Evolutionary conservation across 129 eudicot genomes (phyloP).

Genomic region (Tagetes erecta): DNA sequence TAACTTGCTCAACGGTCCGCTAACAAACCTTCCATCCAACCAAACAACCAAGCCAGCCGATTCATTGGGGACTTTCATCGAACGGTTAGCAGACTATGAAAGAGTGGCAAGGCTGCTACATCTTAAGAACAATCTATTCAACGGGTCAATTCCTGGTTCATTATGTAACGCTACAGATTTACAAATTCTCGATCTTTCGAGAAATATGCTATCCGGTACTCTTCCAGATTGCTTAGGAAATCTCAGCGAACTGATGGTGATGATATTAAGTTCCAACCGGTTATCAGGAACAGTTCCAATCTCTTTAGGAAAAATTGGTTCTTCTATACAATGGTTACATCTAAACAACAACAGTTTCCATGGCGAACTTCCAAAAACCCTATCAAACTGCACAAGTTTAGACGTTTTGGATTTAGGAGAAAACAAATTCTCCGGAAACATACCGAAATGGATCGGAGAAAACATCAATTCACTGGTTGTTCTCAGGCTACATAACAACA

Average conservation of each 20-base stretch:
- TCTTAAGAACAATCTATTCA: slow-evolving; percentile 39
- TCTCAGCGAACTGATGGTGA: neutral
- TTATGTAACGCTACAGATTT: slow-evolving; percentile 21
- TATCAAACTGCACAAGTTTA: slow-evolving; percentile 27
- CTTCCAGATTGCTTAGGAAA: slow-evolving; percentile 40
- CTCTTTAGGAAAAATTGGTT: slow-evolving; percentile 30
- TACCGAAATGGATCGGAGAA: slow-evolving; percentile 39
- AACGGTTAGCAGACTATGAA: slow-evolving; percentile 16
- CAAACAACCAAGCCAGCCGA: slow-evolving; percentile 11
- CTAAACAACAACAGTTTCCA: slow-evolving; percentile 41
- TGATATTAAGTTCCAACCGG: slow-evolving; percentile 36
- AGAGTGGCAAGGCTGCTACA: slow-evolving; percentile 17
- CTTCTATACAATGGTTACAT: slow-evolving; percentile 31
- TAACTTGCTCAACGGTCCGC: slow-evolving; percentile 30
- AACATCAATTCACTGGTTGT: slow-evolving; percentile 16
- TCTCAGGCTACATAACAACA: slow-evolving; percentile 32
- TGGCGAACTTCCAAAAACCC: slow-evolving; percentile 28
- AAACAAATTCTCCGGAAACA: slow-evolving; percentile 30
- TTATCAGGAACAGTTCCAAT: slow-evolving; percentile 37
- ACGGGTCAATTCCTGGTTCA: slow-evolving; percentile 30
- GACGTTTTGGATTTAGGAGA: slow-evolving; percentile 32
- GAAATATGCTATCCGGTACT: slow-evolving; percentile 34
- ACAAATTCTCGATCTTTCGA: slow-evolving; percentile 29
- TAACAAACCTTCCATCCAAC: slow-evolving; percentile 29
- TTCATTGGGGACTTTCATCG: neutral